Evolutionary conservation across 192 early-diverging fungal genomes (phyloP).

Genomic region (Coemansia interrupta): DNA sequence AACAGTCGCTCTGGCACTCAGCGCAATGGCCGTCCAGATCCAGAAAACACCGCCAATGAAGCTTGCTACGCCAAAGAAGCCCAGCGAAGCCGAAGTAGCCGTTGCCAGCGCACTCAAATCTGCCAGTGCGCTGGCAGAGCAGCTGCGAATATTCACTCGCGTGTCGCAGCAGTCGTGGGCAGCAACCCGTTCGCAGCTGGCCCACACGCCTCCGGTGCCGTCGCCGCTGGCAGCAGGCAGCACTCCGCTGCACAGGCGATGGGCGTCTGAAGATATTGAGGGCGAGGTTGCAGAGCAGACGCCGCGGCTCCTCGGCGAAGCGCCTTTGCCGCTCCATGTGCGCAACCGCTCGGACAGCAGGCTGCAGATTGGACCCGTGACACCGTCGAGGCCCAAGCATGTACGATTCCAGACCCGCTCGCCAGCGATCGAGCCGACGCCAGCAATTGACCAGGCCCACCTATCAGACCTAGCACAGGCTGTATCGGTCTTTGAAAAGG

Average conservation of each 20-base stretch:
- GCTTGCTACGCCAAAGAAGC: neutral
- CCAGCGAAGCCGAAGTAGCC: neutral
- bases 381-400: constrained; percentile 32
- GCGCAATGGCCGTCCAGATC: constrained; percentile 10
- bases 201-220: constrained; percentile 28
- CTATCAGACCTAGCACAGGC: constrained; percentile 33
- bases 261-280: constrained; percentile 44
- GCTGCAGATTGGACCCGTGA: constrained; percentile 12
- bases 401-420: constrained; percentile 30
- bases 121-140: constrained; percentile 20
- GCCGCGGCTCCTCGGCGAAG: constrained; percentile 5
- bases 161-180: constrained; percentile 32
- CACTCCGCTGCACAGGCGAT: constrained; percentile 36
- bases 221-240: constrained; percentile 34
- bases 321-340: constrained; percentile 14
- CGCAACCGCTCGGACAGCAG: constrained; percentile 45
- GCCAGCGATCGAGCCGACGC: constrained; percentile 5
- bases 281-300: constrained; percentile 11
- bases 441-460: constrained; percentile 28
- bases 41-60: neutral
- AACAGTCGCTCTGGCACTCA: constrained; percentile 7
- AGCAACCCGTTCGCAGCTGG: constrained; percentile 22
- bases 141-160: constrained; percentile 33
- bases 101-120: constrained; percentile 1
- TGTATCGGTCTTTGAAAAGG: constrained; percentile 33